These are phyloP conservation scores for Neofusicoccum cordaticola DNA, from an alignment of 2,329 filamentous ascomycete species.

Conservation along the genomic window DNA sequence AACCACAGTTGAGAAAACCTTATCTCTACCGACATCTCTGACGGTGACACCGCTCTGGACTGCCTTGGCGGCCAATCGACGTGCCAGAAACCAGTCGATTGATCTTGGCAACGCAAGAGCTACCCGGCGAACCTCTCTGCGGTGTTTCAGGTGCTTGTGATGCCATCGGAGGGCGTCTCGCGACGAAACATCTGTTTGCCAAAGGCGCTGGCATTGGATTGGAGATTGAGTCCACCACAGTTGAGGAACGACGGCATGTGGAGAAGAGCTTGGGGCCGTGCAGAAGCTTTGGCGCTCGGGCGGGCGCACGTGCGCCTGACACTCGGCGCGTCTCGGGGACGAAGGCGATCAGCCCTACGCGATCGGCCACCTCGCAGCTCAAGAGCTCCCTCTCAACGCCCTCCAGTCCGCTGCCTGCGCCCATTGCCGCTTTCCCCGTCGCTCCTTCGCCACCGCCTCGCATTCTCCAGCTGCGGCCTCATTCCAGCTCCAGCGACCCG, in stretches of 20 bases:
- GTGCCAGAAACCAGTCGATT: no score
- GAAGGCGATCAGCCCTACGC: background rate
- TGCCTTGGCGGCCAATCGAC: no score
- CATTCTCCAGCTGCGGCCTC: background rate
- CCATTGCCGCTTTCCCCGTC: background rate
- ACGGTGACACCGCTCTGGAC: no score
- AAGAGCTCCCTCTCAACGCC: background rate
- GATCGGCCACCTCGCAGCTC: constrained; percentile 10
- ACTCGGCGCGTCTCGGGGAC: background rate
- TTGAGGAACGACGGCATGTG: background rate
- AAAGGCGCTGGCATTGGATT: no score
- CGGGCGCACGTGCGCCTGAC: background rate
- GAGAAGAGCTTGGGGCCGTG: background rate
- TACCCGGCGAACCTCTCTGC: no score
- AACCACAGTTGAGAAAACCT: no score
- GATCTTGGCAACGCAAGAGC: no score
- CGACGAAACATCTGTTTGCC: no score
- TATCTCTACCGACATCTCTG: no score
- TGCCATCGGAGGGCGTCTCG: no score
- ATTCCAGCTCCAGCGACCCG: background rate
- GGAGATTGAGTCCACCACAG: no score
- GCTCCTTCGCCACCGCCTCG: background rate
- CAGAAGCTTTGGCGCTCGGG: background rate
- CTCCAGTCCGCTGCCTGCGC: background rate
- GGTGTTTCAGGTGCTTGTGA: no score